These are phyloP conservation scores for Fusarium solani-melongenae DNA, from an alignment of 2,329 filamentous ascomycete genomes.

Conservation along the genomic window DNA sequence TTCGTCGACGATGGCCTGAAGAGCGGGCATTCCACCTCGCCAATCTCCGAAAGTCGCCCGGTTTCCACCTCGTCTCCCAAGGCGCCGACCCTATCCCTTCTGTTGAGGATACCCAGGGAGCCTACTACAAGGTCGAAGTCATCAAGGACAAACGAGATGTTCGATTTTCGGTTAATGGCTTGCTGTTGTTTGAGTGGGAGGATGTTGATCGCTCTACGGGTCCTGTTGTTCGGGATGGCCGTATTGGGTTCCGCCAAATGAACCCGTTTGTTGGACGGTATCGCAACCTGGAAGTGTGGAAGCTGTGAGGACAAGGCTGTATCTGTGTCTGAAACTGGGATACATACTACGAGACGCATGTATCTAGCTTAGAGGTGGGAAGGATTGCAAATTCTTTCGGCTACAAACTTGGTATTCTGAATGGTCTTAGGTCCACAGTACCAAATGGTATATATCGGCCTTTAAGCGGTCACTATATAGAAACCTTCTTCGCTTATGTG, in stretches of 20 bases:
- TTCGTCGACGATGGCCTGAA: conserved; percentile 39
- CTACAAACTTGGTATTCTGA: background rate
- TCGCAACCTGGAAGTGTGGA: conserved; percentile 39
- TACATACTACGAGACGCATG: background rate
- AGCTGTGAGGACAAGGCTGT: conserved; percentile 5
- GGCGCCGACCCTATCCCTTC: conserved; percentile 37
- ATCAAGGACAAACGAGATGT: conserved; percentile 35
- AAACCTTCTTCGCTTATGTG: background rate
- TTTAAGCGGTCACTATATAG: background rate
- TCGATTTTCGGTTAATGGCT: conserved; percentile 25
- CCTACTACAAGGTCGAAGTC: conserved; percentile 37
- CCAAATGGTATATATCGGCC: background rate
- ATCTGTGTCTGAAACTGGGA: background rate
- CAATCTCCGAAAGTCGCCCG: conserved; percentile 39
- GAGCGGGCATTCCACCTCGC: conserved; percentile 38
- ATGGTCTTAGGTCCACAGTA: background rate
- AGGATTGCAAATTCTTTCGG: background rate
- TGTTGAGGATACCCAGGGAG: conserved; percentile 32
- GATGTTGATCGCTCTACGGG: conserved; percentile 33
- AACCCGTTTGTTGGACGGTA: conserved; percentile 36
- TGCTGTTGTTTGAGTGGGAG: conserved; percentile 35
- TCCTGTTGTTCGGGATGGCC: conserved; percentile 29
- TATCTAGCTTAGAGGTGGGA: background rate
- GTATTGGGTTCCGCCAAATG: conserved; percentile 39
- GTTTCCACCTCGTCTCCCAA: conserved; percentile 37